Conservation (phyloP, 768 basidiomycete genomes). For the Mycena sanguinolenta region DNA sequence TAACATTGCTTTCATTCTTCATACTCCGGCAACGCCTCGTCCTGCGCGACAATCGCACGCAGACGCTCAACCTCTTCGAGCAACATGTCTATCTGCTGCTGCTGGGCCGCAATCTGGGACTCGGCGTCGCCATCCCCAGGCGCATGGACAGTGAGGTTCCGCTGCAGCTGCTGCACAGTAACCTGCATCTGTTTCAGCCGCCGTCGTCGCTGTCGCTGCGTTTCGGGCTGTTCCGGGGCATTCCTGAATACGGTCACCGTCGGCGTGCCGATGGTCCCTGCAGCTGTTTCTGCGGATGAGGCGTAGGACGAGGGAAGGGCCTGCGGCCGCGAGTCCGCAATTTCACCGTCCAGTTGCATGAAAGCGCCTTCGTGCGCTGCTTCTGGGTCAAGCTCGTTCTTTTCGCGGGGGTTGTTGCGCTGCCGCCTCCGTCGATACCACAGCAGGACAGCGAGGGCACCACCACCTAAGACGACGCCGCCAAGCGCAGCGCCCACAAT, state of each 20-base stretch:
- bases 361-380: neutral
- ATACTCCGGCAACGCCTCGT: conserved; percentile 9
- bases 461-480: neutral
- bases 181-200: conserved; percentile 11
- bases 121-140: neutral
- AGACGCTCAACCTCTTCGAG: conserved; percentile 11
- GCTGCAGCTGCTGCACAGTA: conserved; percentile 10
- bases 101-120: conserved; percentile 6
- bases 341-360: neutral
- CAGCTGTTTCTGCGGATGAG: neutral
- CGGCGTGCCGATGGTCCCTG: neutral
- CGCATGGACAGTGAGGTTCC: conserved; percentile 1
- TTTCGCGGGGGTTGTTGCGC: neutral
- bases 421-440: neutral
- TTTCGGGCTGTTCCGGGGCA: neutral
- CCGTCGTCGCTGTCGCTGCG: conserved; percentile 1
- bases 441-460: neutral
- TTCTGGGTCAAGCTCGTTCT: conserved; percentile 12
- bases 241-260: neutral
- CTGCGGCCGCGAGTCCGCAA: neutral
- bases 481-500: conserved; percentile 9
- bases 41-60: conserved; percentile 10
- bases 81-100: conserved; percentile 7
- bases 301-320: neutral
- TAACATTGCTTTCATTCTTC: neutral